Base-by-base conservation (phyloP, 805 yeast species). In the Candida boidinii region DNA sequence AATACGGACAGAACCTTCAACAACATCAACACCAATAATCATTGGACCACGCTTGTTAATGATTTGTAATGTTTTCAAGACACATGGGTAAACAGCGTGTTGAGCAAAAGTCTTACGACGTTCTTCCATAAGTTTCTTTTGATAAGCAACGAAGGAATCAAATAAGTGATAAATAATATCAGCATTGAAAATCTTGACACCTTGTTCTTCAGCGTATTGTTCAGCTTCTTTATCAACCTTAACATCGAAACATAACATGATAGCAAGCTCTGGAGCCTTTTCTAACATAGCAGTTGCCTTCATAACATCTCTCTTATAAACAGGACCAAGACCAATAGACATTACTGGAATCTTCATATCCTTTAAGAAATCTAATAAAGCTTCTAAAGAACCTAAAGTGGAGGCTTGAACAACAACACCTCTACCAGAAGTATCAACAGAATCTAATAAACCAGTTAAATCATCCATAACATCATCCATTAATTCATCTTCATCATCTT, bases 401-500 rank as follows among this genome's bases (percentile, higher is more conserved):
- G 96, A 87, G 1, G 98, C 96, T 66, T 92, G 99, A 29, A 92
- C 99, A 48, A 87, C 85, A 35, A 92, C 99, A 75, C 99, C 99
- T 56, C 76, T 77, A 52, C 98, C 99, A 29, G 88, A 72, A 43
- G 83, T 77, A 61, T 94, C 98, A 41, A 92, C 96, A 41, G 95
- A 82, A 58, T 88, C 96, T 48, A 92, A 70, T 47, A 92, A 68
- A 28, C 95, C 95, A 27, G 96, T 86, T 56, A 92, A 70, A 59
- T 92, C 99, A 51, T 90, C 96, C 98, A 92, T 94, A 37, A 92
- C 96, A 37, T 90, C 96, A 56, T 92, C 97, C 94, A 83, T 81
- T 49, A 92, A 53, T 38, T 90, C 97, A 40, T 92, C 98, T 65
- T 92, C 98, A 48, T 92, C 97, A 46, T 92, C 99, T 38, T 85